Percentiles rank a stretch among this genome's conserved stretches.
phyloP scores from a whole-genome alignment of 2,329 filamentous ascomycete genomes.

The Keithomyces neogunnii region DNA sequence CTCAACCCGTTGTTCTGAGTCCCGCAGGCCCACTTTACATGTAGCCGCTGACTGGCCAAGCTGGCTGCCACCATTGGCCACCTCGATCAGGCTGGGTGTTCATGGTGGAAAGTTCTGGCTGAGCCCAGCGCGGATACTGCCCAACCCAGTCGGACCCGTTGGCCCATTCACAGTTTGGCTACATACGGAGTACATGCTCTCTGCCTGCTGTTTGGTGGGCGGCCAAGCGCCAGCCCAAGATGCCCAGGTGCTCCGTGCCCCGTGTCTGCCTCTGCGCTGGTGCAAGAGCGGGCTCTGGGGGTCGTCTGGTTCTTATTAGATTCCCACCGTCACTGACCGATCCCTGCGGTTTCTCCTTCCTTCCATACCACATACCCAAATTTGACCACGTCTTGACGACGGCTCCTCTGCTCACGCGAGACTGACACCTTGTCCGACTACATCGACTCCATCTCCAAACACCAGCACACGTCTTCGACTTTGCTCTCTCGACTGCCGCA shows the following conservation, averaged over 20 bases:
- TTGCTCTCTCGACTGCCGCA: not conserved
- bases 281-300: not conserved
- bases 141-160: no score
- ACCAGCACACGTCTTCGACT: slow-evolving; percentile 2
- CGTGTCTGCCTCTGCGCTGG: not conserved
- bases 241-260: not conserved
- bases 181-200: no score
- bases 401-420: slow-evolving; percentile 3
- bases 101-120: not conserved
- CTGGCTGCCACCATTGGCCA: not conserved
- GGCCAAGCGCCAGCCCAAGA: not conserved
- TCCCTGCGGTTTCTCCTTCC: slow-evolving; percentile 7
- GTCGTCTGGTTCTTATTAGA: not conserved
- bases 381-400: not conserved
- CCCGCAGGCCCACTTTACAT: not conserved
- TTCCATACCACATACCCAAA: slow-evolving; percentile 7
- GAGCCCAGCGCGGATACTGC: no score
- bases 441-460: not conserved
- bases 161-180: no score
- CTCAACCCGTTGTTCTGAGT: not conserved
- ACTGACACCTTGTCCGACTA: not conserved
- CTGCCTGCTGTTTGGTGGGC: no score
- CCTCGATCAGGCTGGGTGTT: not conserved
- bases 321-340: not conserved
- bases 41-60: not conserved